These are phyloP conservation scores for Asterionellopsis glacialis DNA, from an alignment of 108 stramenopile species.

Conservation along the genomic window DNA sequence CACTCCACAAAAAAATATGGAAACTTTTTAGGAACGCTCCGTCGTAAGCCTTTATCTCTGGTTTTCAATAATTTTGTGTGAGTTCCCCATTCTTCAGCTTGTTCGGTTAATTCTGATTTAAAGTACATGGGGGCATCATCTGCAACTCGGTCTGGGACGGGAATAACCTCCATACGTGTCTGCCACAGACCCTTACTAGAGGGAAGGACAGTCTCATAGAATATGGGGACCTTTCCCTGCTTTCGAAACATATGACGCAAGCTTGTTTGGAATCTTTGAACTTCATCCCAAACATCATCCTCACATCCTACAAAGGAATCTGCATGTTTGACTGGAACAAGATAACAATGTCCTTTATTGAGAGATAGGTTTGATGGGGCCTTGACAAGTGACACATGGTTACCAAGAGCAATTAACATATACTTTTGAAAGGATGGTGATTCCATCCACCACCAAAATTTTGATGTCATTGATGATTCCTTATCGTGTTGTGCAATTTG, in stretches of 20 bases:
- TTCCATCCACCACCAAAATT: conserved; percentile 80
- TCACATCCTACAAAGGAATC: conserved; percentile 56
- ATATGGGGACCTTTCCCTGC: conserved; percentile 45
- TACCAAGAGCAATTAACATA: conserved; percentile 56
- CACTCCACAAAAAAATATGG: conserved; percentile 75
- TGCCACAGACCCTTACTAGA: conserved; percentile 48
- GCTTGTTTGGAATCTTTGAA: conserved; percentile 44
- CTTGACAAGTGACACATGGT: conserved; percentile 62
- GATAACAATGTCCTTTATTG: conserved; percentile 33
- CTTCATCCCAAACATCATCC: conserved; percentile 65
- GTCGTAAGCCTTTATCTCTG: conserved; percentile 39
- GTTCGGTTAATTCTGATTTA: conserved; percentile 57
- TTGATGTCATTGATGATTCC: conserved; percentile 42
- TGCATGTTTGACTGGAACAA: conserved; percentile 56
- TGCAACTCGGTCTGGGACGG: conserved; percentile 39
- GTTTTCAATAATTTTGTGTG: conserved; percentile 53
- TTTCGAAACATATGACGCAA: conserved; percentile 52
- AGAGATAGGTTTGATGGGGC: conserved; percentile 49
- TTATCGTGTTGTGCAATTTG: conserved; percentile 41
- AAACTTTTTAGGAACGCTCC: conserved; percentile 65
- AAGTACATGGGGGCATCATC: conserved; percentile 75
- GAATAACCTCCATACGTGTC: conserved; percentile 63
- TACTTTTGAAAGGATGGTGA: conserved; percentile 52
- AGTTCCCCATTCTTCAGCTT: conserved; percentile 78
- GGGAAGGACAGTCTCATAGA: conserved; percentile 63